Evolutionary conservation across 139 green algal genomes (phyloP), one percentile per base, ranked within the genome.

Genomic region (Prasinococcaceae sp.): DNA sequence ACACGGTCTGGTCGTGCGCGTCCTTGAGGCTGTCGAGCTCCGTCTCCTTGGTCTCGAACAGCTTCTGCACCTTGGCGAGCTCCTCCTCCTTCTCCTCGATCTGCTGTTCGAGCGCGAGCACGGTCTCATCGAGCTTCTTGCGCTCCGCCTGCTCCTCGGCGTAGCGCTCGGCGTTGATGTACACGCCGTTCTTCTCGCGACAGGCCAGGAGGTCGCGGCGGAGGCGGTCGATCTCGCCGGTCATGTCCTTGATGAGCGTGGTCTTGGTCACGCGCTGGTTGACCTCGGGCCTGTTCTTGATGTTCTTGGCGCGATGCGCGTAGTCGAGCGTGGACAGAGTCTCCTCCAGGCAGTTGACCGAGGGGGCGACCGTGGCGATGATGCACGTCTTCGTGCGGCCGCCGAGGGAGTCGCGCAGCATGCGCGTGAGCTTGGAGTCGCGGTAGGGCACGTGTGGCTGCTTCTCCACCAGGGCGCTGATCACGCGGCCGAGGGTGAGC

Each of bases 271-370:
- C 87, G 58, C 84, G 61, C 43, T 69, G 50, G 63, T 77, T 77
- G 14, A 72, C 53, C 76, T 95, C 82, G 4, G 90, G 89, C 43
- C 80, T 79, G 77, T 99, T 99, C 58, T 84, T 83, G 59, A 99
- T 97, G 68, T 88, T 94, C 74, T 96, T 97, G 20, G 92, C 92
- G 17, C 90, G 73, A 65, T 95, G 78, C 24, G 90, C 90, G 53
- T 97, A 97, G 56, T 98, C 90, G 28, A 97, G 73, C n/a, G 90
- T 98, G 63, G 57, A 87, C 45, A 92, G 64, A 0, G 90, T 98
- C 73, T 98, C 90, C 58, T 98, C 90, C 53, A 85, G 67, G 62
- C 75, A 85, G 42, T 76, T 56, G 30, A 84, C 75, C 9, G 75
- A 90, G 19, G 92, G 88, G n/a, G 80, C 83, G 20, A 99, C 88